Conservation (phyloP, 1,284 basidiomycete species). For the Hemileia vastatrix region DNA sequence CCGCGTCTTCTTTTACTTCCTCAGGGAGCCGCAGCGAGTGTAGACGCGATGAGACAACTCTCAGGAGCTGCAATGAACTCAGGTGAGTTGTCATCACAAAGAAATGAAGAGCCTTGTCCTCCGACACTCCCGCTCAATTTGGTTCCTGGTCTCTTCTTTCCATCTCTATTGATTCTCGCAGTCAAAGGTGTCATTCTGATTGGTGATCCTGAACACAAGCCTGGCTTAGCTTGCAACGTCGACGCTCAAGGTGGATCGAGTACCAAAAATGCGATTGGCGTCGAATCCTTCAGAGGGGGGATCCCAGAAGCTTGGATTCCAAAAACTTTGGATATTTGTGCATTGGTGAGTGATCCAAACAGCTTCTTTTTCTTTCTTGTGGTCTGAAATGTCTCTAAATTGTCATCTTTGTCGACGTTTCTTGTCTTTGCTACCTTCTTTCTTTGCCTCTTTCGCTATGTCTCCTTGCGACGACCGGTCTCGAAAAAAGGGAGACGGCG, state of each 20-base stretch:
- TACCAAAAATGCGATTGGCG: constrained; percentile 30
- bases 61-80: constrained; percentile 25
- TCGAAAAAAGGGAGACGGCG: too few species aligned
- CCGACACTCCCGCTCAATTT: neutral
- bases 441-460: too few species aligned
- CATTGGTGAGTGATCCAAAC: constrained; percentile 30
- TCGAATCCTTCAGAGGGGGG: constrained; percentile 21
- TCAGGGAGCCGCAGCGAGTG: constrained; percentile 41
- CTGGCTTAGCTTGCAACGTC: constrained; percentile 37
- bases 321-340: constrained; percentile 41
- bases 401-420: too few species aligned
- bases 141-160: neutral
- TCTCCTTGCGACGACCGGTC: too few species aligned
- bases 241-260: constrained; percentile 39
- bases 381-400: too few species aligned
- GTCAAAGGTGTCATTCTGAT: constrained; percentile 42
- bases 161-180: constrained; percentile 22
- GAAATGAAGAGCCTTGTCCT: neutral
- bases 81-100: neutral
- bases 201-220: constrained; percentile 38
- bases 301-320: constrained; percentile 32
- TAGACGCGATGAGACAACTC: constrained; percentile 32
- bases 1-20: too few species aligned
- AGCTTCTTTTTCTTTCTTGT: too few species aligned
- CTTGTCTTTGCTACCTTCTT: too few species aligned